Evolutionary conservation across 2,329 filamentous ascomycete species (phyloP), one percentile per base, ranked within the genome.

Genomic region (Spiromastix sp.): DNA sequence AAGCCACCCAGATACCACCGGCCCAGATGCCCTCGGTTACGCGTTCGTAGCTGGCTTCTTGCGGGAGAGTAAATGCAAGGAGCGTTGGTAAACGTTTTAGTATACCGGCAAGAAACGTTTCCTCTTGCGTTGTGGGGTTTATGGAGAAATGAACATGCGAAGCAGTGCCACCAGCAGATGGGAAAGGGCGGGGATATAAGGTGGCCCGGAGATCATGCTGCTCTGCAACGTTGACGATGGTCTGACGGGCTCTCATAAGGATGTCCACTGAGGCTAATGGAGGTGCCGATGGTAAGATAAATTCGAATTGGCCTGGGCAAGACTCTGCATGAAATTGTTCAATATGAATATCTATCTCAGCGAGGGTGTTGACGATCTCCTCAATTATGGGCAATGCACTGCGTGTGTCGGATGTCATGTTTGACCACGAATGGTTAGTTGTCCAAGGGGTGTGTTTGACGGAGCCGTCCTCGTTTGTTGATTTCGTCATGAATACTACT

Each of bases 301-400:
- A 72, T 55, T 89, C 83, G 55, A 82, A 91, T 52, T 91, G 84
- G 1, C 82, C 81, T 0, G 71, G 68, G 1, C 79, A 75, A 27
- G 73, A 76, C 54, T 91, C 84, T 0, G 84, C 66, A 46, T 93
- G 85, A 48, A 85, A 72, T 56, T 84, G 75, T 42, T 85, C 74
- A 6, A 86, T 61, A 18, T 72, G 59, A 33, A 91, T 80, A 19
- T 72, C 79, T 9, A 77, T 71, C 0, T 62, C 57, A 2, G 68
- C 68, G 1, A 93, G 68, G 2, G 63, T 61, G 1, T 70, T 64
- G 4, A 77, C 68, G 15, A 87, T 81, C 32, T 81, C 74, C 25
- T 78, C 74, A 2, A 86, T 60, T 11, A 83, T 67, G 1, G 70
- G 64, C 0, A 72, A 56, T 20, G 78, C 66, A 13, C 57, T 55